Evolutionary conservation across 1,284 basidiomycete genomes (phyloP).

Genomic region (Puccinia horiana): DNA sequence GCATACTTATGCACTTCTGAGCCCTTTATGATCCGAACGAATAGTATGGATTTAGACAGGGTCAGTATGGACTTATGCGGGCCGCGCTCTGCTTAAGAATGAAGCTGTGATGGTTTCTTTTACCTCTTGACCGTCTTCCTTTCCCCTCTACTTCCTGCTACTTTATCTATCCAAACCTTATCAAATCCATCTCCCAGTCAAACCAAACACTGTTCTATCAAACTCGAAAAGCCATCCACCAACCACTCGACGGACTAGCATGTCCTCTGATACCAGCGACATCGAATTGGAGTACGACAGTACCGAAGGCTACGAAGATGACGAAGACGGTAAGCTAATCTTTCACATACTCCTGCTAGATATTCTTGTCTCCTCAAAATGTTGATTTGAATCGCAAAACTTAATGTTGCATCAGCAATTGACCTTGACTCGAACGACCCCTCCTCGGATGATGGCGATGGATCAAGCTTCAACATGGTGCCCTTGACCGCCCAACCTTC

Average conservation of each 20-base stretch:
- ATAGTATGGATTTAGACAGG: background rate
- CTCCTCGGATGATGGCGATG: constrained; percentile 33
- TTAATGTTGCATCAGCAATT: background rate
- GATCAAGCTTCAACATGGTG: constrained; percentile 31
- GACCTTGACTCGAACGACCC: constrained; percentile 38
- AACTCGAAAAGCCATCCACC: background rate
- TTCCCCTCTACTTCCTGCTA: background rate
- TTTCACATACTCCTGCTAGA: background rate
- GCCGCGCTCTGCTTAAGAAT: no score
- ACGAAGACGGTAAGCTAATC: constrained; percentile 31
- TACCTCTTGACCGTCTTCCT: background rate
- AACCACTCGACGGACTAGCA: background rate
- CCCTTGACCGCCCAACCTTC: background rate
- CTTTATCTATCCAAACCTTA: background rate
- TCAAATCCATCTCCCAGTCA: background rate
- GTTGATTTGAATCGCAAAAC: background rate
- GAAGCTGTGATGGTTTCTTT: no score
- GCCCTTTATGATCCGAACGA: background rate
- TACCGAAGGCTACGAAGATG: constrained; percentile 44
- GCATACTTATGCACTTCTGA: background rate
- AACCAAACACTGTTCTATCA: background rate
- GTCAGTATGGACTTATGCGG: background rate
- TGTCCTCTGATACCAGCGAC: constrained; percentile 43
- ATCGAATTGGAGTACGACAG: constrained; percentile 47
- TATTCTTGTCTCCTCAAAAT: background rate